Base-by-base conservation (phyloP, 176 grass and related monocot genomes). In the Rhynchospora tenuis region DNA sequence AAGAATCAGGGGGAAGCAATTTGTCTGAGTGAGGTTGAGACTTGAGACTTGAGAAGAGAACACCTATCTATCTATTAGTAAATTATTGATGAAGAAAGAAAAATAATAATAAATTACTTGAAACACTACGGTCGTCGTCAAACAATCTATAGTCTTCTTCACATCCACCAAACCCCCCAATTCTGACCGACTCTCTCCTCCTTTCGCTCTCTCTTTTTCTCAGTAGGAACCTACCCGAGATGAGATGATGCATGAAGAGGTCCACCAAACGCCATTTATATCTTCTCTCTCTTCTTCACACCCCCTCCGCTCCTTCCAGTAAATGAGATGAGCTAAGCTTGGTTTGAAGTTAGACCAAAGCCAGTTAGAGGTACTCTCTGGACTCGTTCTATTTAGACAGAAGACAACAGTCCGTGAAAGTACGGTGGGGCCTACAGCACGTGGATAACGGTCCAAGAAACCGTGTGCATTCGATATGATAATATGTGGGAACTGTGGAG, bases 191-290 rank as follows among this genome's bases (percentile, higher is more conserved):
- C 50, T 50, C 9, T 68, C 9, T 51, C 15, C 7, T 42, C 50
- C 22, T 51, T 12, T 73, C 70, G 19, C 33, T 72, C 6, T 65
- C 62, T 38, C 4, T 66, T 28, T 66, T 14, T 66, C 26, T 67
- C 29, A 68, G 14, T 19, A 68, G 65, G 65, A 44, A 45, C 38
- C 38, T 71, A 20, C 31, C 42, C 3, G 2, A 77, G 73, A 77
- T 38, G 48, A 51, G 48, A 51, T 56, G 48, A 51, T 56, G 73
- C 73, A 77, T 77, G 73, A 54, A 77, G 14, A 48, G 73, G 26
- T 77, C 73, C 51, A 56, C 73, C 73, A 77, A 76, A 77, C 50
- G 50, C 73, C 73, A 56, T 77, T 56, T 77, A 77, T 11, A 77
- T 77, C 73, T 17, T 33, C 73, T 56, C 7, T 77, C 45, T 56